A percentile compares a stretch with the other conserved stretches of the same genome.
Conservation (phyloP, 495 filamentous ascomycete genomes). For the Chaetomium cochliodes region DNA sequence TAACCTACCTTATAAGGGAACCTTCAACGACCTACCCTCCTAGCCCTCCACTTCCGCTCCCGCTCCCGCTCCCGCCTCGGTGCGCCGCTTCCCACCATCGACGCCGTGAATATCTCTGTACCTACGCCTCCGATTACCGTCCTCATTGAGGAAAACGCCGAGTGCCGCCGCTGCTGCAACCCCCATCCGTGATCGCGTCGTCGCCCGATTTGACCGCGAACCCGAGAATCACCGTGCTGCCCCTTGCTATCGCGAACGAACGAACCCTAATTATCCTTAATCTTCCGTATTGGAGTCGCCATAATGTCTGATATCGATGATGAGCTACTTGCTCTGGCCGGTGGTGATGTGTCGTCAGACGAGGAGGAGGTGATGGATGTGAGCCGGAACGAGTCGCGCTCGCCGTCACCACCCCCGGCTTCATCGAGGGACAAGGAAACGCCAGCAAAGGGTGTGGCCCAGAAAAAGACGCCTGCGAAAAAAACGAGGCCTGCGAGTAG, state of each 20-base stretch:
- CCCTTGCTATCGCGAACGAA: background rate
- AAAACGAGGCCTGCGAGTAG: slow-evolving; percentile 43
- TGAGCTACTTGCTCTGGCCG: slow-evolving; percentile 83
- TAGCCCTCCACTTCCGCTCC: background rate
- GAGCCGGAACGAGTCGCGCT: slow-evolving; percentile 41
- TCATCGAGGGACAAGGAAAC: slow-evolving; percentile 36
- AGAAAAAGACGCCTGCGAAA: slow-evolving; percentile 52
- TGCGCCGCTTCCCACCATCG: background rate
- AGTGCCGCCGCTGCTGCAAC: background rate
- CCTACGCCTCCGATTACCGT: background rate
- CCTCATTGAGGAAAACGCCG: background rate
- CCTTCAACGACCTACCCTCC: background rate
- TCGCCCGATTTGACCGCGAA: background rate
- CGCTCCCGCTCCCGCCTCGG: too few species aligned
- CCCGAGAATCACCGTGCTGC: background rate
- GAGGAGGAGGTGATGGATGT: slow-evolving; percentile 49
- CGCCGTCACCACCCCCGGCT: slow-evolving; percentile 34
- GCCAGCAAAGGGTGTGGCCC: slow-evolving; percentile 38
- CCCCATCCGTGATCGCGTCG: slow-evolving; percentile 7
- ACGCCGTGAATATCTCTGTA: background rate
- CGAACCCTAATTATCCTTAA: background rate
- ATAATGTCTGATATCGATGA: slow-evolving; percentile 76
- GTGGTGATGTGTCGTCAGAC: slow-evolving; percentile 55
- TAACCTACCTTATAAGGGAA: background rate
- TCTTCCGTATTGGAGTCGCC: background rate